Conservation (phyloP, 768 basidiomycete genomes). For the Omphalotus guepiniiformis region DNA sequence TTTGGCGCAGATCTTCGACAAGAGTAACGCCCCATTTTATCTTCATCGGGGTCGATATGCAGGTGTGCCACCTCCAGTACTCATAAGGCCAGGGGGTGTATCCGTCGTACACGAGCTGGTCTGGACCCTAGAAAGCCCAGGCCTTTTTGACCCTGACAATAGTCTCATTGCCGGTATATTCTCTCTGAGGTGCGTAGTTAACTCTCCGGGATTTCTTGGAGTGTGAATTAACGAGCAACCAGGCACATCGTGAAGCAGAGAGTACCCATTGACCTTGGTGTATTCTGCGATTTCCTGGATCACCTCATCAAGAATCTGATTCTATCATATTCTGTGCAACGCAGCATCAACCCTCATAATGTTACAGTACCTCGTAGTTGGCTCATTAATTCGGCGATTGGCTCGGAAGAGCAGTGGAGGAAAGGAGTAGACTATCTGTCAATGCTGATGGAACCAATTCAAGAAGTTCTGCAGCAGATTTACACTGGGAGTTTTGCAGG, state of each 20-base stretch:
- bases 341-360: constrained; percentile 30
- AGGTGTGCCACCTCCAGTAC: constrained; percentile 12
- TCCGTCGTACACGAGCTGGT: constrained; percentile 29
- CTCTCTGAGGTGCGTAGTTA: constrained; percentile 34
- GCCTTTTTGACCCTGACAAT: constrained; percentile 16
- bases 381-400: constrained; percentile 28
- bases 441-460: constrained; percentile 10
- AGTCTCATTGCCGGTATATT: constrained; percentile 32
- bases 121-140: constrained; percentile 22
- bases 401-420: constrained; percentile 15
- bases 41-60: constrained; percentile 29
- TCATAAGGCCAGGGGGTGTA: constrained; percentile 14
- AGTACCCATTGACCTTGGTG: constrained; percentile 39
- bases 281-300: constrained; percentile 52
- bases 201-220: neutral
- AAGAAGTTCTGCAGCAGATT: constrained; percentile 24
- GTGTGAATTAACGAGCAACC: neutral
- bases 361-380: constrained; percentile 53
- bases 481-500: constrained; percentile 24
- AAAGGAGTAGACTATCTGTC: constrained; percentile 11
- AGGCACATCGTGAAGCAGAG: constrained; percentile 41
- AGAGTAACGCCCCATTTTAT: constrained; percentile 23
- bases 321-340: constrained; percentile 26
- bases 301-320: constrained; percentile 38
- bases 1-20: constrained; percentile 37